phyloP scores from a whole-genome alignment of 805 yeast genomes.

The Candida nemodendra region DNA sequence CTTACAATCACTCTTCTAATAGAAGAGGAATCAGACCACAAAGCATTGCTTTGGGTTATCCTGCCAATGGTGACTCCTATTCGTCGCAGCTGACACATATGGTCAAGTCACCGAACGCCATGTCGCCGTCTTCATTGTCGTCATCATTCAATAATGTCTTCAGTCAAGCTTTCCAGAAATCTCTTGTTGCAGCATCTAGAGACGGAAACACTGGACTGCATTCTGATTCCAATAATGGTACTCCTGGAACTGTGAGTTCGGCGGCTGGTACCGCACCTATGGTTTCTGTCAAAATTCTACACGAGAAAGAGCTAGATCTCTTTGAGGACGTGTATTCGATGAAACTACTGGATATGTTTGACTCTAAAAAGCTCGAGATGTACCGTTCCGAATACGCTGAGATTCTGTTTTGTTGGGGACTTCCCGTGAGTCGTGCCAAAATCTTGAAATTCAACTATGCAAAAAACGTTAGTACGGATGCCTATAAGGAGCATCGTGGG shows the following conservation, averaged over 20 bases:
- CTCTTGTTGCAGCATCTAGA: conserved; percentile 4
- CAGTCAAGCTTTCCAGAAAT: conserved; percentile 25
- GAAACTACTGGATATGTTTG: conserved; percentile 41
- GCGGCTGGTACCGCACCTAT: conserved; percentile 19
- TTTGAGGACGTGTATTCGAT: conserved; percentile 41
- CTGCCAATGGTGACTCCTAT: conserved; percentile 8
- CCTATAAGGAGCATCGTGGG: conserved; percentile 26
- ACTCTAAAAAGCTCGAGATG: conserved; percentile 34
- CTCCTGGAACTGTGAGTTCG: background rate
- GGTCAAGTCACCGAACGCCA: conserved; percentile 8
- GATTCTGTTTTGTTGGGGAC: conserved; percentile 77
- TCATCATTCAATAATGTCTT: conserved; percentile 21
- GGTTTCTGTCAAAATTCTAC: conserved; percentile 48
- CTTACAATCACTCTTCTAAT: conserved; percentile 24
- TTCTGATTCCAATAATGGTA: background rate
- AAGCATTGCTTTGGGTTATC: conserved; percentile 4
- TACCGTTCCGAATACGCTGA: conserved; percentile 74
- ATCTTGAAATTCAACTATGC: conserved; percentile 64
- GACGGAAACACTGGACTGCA: background rate
- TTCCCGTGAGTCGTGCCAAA: conserved; percentile 76
- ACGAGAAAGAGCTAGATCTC: conserved; percentile 43
- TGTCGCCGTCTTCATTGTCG: conserved; percentile 18
- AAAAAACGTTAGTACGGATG: conserved; percentile 7
- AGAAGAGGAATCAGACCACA: conserved; percentile 28
- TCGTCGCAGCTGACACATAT: conserved; percentile 8